Evolutionary conservation across 2,329 filamentous ascomycete species (phyloP), one percentile per base, ranked within the genome.

Genomic region (Trichoderma sp.): DNA sequence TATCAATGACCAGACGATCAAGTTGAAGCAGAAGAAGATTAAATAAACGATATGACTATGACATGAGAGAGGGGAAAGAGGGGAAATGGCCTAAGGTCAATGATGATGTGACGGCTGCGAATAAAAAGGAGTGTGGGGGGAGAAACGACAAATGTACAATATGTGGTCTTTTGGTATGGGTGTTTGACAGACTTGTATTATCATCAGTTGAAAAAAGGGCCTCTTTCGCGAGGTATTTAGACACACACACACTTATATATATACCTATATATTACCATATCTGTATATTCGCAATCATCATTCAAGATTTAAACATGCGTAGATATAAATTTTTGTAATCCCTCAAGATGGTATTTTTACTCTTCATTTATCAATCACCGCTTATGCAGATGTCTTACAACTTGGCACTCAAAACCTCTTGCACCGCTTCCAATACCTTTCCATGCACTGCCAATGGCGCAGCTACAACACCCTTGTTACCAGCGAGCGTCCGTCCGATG

Each of bases 1-100:
- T 81, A 91, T 99, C 78, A 97, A 98, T 79, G 94, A 95, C 74
- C 94, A 99, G 87, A 98, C 94, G 34, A 98, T 99, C 84, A 97
- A 92, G 88, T 83, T 99, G 83, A 99, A 99, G 91, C 92, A 93
- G 79, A 99, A 98, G 92, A 96, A 95, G 89, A 94, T 95, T 82
- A 95, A 95, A 87, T 96, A 90, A 85, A 79, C 60, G 76, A 66
- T 2, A 30, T 24, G 30, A 57, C 7, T 15, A n/a, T 28, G 39
- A 63, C 32, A 18, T 24, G 60, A 21, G 9, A 36, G 5, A 28
- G 28, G 9, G 43, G 6, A 12, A 26, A 4, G 26, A n/a, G 30
- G 43, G 11, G 7, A 26, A 4, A 18, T 8, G 30, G 18, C 8
- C 14, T 43, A 36, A 14, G 18, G 58, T 28, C 30, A 64, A 64